Evolutionary conservation across 2,329 filamentous ascomycete species (phyloP).

Genomic region (Colletotrichum zoysiae): DNA sequence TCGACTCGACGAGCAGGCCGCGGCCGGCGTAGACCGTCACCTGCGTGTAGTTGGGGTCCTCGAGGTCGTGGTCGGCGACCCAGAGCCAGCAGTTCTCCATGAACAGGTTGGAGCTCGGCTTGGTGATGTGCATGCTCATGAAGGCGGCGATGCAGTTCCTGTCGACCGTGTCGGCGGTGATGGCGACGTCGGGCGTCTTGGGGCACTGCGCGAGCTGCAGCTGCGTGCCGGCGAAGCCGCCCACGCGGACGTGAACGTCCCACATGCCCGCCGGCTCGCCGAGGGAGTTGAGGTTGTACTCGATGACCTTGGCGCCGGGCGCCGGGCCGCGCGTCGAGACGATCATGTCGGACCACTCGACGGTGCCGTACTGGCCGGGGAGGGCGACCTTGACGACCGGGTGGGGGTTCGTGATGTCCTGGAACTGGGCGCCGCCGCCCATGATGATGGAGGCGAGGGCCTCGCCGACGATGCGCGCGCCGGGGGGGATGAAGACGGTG

Average conservation of each 20-base stretch:
- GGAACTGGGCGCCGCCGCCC: slow-evolving; percentile 68
- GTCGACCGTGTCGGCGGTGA: slow-evolving; percentile 35
- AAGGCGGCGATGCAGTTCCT: slow-evolving; percentile 57
- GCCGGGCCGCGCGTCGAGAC: slow-evolving; percentile 76
- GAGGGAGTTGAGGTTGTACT: slow-evolving; percentile 75
- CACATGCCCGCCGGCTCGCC: slow-evolving; percentile 70
- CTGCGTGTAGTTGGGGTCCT: slow-evolving; percentile 60
- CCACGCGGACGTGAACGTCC: slow-evolving; percentile 83
- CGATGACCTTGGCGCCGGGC: slow-evolving; percentile 76
- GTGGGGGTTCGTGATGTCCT: slow-evolving; percentile 68
- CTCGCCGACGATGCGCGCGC: slow-evolving; percentile 71
- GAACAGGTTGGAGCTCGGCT: slow-evolving; percentile 53
- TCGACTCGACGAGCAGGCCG: slow-evolving; percentile 62
- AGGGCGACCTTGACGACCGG: slow-evolving; percentile 76
- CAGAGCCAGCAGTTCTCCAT: slow-evolving; percentile 62
- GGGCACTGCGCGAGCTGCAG: slow-evolving; percentile 73
- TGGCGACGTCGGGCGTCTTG: slow-evolving; percentile 55
- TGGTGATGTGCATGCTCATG: slow-evolving; percentile 59
- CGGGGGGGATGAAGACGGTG: slow-evolving; percentile 64
- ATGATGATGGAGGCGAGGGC: slow-evolving; percentile 65
- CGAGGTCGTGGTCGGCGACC: slow-evolving; percentile 68
- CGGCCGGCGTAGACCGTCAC: slow-evolving; percentile 66
- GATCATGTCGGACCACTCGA: slow-evolving; percentile 81
- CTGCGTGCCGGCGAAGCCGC: slow-evolving; percentile 77
- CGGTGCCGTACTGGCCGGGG: slow-evolving; percentile 71